Evolutionary conservation across 805 yeast genomes (phyloP), one percentile per base, ranked within the genome.

Genomic region (Grigorovia humatica): DNA sequence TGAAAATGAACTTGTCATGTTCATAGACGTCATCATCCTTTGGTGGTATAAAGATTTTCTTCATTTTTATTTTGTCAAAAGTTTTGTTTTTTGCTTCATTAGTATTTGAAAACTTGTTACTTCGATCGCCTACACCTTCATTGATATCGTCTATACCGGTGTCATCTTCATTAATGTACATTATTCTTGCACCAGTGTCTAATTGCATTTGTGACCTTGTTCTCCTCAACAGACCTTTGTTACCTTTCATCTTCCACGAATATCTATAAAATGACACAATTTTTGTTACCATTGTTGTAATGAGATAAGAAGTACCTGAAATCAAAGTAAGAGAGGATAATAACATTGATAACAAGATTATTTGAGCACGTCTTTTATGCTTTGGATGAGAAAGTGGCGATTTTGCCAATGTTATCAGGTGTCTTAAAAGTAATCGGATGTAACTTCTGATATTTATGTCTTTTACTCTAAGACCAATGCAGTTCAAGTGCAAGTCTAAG

Each of bases 1-100:
- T 66, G 52, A 65, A 66, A 18, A 63, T 52, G 43, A 58, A 65
- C 51, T 62, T 64, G 53, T 66, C 69, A 52, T 65, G 68, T 48
- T 66, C 70, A 48, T 55, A 59, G 15, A 58, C 42, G 54, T 66
- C 70, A 48, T 62, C 59, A 49, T 64, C 61, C 44, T 57, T 64
- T 30, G 66, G 63, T 27, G 63, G 62, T 29, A 66, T 64, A 13
- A 59, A 59, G 2, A 66, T 59, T 45, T 57, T 60, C 50, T 63
- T 66, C 41, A 53, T 59, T 44, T 55, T 54, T 35, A 27, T 38
- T 17, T 43, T 43, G n/a, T 29, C 8, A 40, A 18, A 18, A 19
- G 46, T 29, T 41, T 48, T 18, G 44, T 41, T 44, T 15, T 35
- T 43, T 19, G 23, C 44, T 2, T 23, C 30, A 23, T 27, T 30